Conservation (phyloP, 371 early-diverging fungal genomes). For the Mortierella sp. region DNA sequence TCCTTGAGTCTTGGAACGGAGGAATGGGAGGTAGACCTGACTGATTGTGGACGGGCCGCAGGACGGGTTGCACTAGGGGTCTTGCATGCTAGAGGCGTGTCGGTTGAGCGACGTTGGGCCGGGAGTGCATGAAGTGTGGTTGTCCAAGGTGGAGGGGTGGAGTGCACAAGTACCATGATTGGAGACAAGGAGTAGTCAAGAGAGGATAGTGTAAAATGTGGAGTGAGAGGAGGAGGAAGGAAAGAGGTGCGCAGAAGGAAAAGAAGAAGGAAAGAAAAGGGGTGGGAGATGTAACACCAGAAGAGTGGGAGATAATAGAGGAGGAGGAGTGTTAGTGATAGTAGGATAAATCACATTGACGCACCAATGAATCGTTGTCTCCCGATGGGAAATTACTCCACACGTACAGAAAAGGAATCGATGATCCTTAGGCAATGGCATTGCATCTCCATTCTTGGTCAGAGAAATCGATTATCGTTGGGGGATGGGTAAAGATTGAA, state of each 20-base stretch:
- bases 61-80: neutral
- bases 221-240: neutral
- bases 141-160: constrained; percentile 22
- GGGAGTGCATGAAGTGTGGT: neutral
- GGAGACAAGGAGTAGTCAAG: neutral
- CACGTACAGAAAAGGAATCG: neutral
- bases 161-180: constrained; percentile 15
- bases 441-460: neutral
- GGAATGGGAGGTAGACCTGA: neutral
- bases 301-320: neutral
- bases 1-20: constrained; percentile 4
- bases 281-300: neutral
- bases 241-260: neutral
- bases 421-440: neutral
- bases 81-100: constrained; percentile 9
- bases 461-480: too few species aligned
- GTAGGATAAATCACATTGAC: neutral
- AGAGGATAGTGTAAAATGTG: neutral
- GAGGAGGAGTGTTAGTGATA: neutral
- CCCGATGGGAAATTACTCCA: neutral
- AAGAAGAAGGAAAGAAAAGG: neutral
- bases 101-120: neutral
- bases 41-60: neutral
- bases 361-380: neutral
- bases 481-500: too few species aligned